phyloP scores from a whole-genome alignment of 2,329 filamentous ascomycete genomes.

The Botrytis hyacinthi region DNA sequence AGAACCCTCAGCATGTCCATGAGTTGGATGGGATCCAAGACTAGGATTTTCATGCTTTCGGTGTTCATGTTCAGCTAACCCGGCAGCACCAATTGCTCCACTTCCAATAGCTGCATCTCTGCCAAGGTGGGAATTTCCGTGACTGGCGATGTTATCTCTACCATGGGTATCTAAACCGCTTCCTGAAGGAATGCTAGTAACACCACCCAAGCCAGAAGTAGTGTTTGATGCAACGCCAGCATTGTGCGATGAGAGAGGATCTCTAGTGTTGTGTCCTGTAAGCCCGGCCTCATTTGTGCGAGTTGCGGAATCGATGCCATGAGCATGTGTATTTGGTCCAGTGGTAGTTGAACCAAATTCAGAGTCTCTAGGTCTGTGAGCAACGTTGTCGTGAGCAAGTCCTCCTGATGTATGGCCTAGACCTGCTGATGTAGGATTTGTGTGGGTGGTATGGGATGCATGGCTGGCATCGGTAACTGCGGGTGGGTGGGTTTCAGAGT shows the following conservation, averaged over 20 bases:
- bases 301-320: slow-evolving; percentile 11
- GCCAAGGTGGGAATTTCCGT: neutral
- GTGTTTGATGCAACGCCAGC: neutral
- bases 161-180: neutral
- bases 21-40: slow-evolving; percentile 1
- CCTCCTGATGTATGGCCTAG: slow-evolving; percentile 6
- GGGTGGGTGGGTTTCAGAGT: slow-evolving; percentile 18
- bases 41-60: slow-evolving; percentile 12
- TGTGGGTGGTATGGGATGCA: neutral
- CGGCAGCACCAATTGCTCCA: slow-evolving; percentile 14
- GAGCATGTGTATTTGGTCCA: slow-evolving; percentile 7
- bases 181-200: slow-evolving; percentile 3
- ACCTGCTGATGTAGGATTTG: slow-evolving; percentile 1
- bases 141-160: slow-evolving; percentile 5
- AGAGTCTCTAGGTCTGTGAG: slow-evolving; percentile 2
- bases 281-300: neutral
- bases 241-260: neutral
- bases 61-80: slow-evolving; percentile 10
- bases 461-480: slow-evolving; percentile 26
- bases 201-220: slow-evolving; percentile 3
- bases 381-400: neutral
- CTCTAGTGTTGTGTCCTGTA: slow-evolving; percentile 4
- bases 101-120: slow-evolving; percentile 15
- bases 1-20: slow-evolving; percentile 17
- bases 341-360: slow-evolving; percentile 1